A percentile compares a stretch with the other conserved stretches of the same genome.
phyloP scores from a whole-genome alignment of 805 yeast genomes.

The Candida mattraensis region DNA sequence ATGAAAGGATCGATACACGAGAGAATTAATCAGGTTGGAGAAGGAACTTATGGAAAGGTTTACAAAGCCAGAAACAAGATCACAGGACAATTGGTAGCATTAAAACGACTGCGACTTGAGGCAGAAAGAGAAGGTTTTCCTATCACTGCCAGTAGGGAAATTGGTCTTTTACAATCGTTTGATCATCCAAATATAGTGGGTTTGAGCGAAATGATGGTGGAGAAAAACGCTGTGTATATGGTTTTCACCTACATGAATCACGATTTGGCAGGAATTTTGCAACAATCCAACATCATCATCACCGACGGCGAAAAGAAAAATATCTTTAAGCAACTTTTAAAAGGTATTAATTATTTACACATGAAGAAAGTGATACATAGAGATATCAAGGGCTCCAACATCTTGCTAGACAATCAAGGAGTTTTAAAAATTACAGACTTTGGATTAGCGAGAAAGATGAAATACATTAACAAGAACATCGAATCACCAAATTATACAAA shows the following conservation, averaged over 20 bases:
- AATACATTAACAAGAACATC: slow-evolving; percentile 44
- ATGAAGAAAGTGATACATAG: slow-evolving; percentile 68
- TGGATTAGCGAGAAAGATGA: slow-evolving; percentile 79
- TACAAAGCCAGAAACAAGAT: slow-evolving; percentile 76
- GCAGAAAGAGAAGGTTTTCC: slow-evolving; percentile 94
- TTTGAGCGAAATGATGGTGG: slow-evolving; percentile 87
- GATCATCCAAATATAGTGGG: slow-evolving; percentile 82
- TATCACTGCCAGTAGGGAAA: slow-evolving; percentile 91
- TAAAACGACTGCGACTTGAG: slow-evolving; percentile 82
- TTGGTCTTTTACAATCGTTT: slow-evolving; percentile 77
- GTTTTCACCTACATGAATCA: slow-evolving; percentile 92
- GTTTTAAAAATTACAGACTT: slow-evolving; percentile 74
- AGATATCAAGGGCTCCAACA: slow-evolving; percentile 81
- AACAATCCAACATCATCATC: slow-evolving; percentile 68
- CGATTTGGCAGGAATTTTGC: slow-evolving; percentile 83
- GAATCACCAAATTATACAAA: slow-evolving; percentile 84
- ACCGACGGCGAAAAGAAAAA: slow-evolving; percentile 65
- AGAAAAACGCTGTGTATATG: slow-evolving; percentile 74
- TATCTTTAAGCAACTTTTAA: slow-evolving; percentile 61
- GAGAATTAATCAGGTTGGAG: slow-evolving; percentile 90
- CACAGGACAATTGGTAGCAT: slow-evolving; percentile 76
- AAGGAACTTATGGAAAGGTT: slow-evolving; percentile 97
- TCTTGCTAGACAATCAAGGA: slow-evolving; percentile 63
- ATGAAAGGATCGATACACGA: slow-evolving; percentile 51
- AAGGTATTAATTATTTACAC: slow-evolving; percentile 71